Evolutionary conservation across 2,329 filamentous ascomycete genomes (phyloP), one percentile per base, ranked within the genome.

Genomic region (Ampelomyces quisqualis): DNA sequence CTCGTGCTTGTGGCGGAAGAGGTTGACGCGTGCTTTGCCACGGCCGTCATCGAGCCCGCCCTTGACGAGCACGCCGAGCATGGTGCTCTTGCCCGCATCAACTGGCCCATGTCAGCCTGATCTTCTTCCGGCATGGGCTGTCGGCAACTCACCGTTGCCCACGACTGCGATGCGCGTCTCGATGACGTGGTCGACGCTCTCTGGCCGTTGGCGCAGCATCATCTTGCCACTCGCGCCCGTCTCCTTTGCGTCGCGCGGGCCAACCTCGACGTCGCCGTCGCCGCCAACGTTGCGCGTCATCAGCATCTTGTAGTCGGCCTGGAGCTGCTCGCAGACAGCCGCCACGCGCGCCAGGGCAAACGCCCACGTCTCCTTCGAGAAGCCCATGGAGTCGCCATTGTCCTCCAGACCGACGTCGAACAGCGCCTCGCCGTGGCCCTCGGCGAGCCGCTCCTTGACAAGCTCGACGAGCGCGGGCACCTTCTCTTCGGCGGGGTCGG

Each of bases 1-100:
- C 71, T 98, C 93, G 62, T 98, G 93, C 70, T 98, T 97, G 70
- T 98, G 93, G 11, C 93, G 82, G 72, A 98, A 98, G 9, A 98
- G 81, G 53, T 95, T 97, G 36, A 98, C 88, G 48, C 93, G 85
- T 31, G 93, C 91, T 68, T 88, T 91, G 9, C 93, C 93, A 62
- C 93, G 81, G 11, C 93, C 93, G 70, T 98, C 93, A 59, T 98
- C 93, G 2, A 98, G 81, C 36, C 88, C 88, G 4, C 93, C 93
- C 70, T 97, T 97, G 5, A 97, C 93, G 5, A 98, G 76, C 1
- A 98, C 93, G 29, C 93, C 93, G 2, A 98, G 75, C 80, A 97
- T 86, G 19, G 93, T 97, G 64, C 88, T 95, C 72, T 98, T 98
- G 0, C 93, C 93, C 7, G 93, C 93, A 67, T 98, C 93, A 39